Conservation (phyloP, 1,139 yeast species). For the Sugiyamaella pinicola region DNA sequence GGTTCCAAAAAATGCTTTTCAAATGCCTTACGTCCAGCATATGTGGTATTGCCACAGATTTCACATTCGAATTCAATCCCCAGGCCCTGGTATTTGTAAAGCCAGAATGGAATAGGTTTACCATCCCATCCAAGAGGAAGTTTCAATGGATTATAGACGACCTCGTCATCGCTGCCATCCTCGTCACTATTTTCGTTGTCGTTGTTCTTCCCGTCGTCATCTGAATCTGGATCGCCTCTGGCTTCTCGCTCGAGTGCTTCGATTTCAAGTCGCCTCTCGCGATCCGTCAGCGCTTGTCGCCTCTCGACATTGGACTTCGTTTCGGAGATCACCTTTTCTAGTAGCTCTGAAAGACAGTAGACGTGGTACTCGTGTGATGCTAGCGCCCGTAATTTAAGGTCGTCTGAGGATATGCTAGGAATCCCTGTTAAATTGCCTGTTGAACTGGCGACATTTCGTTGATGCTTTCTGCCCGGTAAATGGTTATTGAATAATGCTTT, state of each 20-base stretch:
- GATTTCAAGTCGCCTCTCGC: conserved; percentile 65
- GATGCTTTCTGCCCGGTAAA: conserved; percentile 74
- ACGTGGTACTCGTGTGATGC: conserved; percentile 46
- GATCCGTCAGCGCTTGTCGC: conserved; percentile 67
- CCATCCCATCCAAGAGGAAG: conserved; percentile 89
- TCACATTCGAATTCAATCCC: conserved; percentile 77
- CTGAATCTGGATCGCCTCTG: conserved; percentile 27
- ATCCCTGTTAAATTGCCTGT: too few species aligned
- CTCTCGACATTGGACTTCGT: conserved; percentile 70
- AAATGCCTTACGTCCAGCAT: conserved; percentile 73
- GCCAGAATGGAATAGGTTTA: conserved; percentile 89
- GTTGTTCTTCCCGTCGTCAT: conserved; percentile 33
- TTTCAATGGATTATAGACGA: conserved; percentile 49
- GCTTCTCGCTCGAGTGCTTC: conserved; percentile 48
- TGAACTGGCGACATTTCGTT: conserved; percentile 47
- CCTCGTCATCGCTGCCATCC: conserved; percentile 36
- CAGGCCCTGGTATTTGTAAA: conserved; percentile 85
- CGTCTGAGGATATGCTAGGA: conserved; percentile 16
- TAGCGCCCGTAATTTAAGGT: conserved; percentile 25
- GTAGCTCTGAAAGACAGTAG: conserved; percentile 41
- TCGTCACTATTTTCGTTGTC: conserved; percentile 31
- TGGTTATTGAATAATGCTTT: conserved; percentile 69
- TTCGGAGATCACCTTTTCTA: conserved; percentile 47
- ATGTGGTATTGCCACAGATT: conserved; percentile 76
- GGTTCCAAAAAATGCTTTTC: conserved; percentile 71